Evolutionary conservation across 1,284 basidiomycete genomes (phyloP), one percentile per base, ranked within the genome.

Genomic region (Sphaerobolus stellatus): DNA sequence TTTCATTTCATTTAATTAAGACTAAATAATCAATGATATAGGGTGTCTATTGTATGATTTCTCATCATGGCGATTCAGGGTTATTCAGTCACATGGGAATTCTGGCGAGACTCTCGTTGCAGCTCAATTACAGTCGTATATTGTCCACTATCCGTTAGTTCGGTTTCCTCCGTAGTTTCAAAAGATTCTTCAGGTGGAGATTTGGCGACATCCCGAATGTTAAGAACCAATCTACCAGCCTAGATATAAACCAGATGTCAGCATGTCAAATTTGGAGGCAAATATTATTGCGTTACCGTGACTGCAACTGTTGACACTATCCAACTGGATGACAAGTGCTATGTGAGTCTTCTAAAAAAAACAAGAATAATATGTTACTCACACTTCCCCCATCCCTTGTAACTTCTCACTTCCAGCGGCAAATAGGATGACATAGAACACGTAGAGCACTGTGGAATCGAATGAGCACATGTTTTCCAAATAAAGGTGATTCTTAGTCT

Each of bases 201-300:
- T 14, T 36, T n/a, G 18, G 34, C 48, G 13, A 24, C 24, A 7
- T 38, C 48, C 29, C 48, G 9, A 13, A 50, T 16, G 36, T 50
- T 50, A 14, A 50, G 36, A 25, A 50, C 48, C 22, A 50, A 36
- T 13, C 48, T 20, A 11, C 48, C 48, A 20, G 48, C 48, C 48
- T 49, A 13, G 11, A 29, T 16, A 11, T 33, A 22, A n/a, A n/a
- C n/a, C 9, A 5, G 22, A 7, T 22, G 31, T 34, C 30, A 34
- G 48, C 5, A 9, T 25, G 8, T 27, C 24, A 25, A 46, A 18
- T 27, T 18, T 27, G n/a, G 27, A 13, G n/a, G 14, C 14, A 16
- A 22, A 9, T 11, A 34, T 34, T 34, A 8, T n/a, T 38, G 25
- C n/a, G n/a, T 49, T 49, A 49, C 48, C 13, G 33, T 49, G 24